phyloP scores from a whole-genome alignment of 2,329 filamentous ascomycete genomes.

The Trichoderma asperellum region DNA sequence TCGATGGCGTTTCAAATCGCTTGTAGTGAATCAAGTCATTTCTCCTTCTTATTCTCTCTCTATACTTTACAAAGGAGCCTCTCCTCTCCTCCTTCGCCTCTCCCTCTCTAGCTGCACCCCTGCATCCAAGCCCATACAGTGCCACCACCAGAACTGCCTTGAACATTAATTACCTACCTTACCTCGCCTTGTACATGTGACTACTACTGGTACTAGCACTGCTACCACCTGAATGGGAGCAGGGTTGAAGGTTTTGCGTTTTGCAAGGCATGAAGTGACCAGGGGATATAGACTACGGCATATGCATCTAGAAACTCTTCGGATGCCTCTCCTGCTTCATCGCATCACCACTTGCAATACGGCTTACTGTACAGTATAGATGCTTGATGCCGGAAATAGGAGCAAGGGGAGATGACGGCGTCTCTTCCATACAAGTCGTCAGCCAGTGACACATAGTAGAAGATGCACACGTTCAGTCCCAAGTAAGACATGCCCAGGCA shows the following conservation, averaged over 20 bases:
- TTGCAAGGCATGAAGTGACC: not conserved
- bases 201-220: not conserved
- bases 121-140: not conserved
- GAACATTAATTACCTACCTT: not conserved
- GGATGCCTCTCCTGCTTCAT: not conserved
- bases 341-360: too few relatives aligned
- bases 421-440: not conserved
- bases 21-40: not conserved
- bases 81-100: not conserved
- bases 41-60: not conserved
- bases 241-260: not conserved
- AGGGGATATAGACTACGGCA: not conserved
- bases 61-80: not conserved
- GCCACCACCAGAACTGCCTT: not conserved
- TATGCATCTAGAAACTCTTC: not conserved
- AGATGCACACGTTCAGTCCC: too few relatives aligned
- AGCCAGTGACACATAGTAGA: not conserved
- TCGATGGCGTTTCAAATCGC: not conserved
- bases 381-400: not conserved
- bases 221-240: not conserved
- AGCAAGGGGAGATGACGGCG: not conserved
- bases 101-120: not conserved
- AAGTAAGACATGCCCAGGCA: not conserved
- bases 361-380: not conserved
- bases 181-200: not conserved